These are phyloP conservation scores for Solanum appendiculatum DNA, from an alignment of 257 asterid species.

Conservation along the genomic window DNA sequence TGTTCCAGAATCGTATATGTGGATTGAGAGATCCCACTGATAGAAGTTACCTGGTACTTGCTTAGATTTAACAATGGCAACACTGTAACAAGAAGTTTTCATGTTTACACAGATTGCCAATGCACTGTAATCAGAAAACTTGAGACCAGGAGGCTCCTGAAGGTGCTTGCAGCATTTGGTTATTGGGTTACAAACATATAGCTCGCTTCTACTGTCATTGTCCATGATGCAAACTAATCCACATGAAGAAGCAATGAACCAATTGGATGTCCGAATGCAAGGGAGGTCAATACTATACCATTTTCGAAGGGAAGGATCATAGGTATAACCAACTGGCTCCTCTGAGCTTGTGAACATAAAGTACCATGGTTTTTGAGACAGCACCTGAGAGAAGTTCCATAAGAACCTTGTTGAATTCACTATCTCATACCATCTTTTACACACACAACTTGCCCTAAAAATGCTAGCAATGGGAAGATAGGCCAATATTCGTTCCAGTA, in stretches of 20 bases:
- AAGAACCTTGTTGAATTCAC: conserved; percentile 62
- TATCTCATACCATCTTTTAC: conserved; percentile 79
- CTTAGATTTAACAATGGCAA: conserved; percentile 63
- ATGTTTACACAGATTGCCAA: conserved; percentile 52
- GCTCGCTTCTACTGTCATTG: conserved; percentile 57
- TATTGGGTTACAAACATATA: conserved; percentile 78
- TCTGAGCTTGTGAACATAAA: conserved; percentile 94
- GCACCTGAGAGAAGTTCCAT: conserved; percentile 44
- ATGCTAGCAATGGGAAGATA: conserved; percentile 75
- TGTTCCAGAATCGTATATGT: conserved; percentile 54
- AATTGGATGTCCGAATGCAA: conserved; percentile 52
- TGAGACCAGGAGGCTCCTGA: conserved; percentile 55
- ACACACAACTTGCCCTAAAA: conserved; percentile 71
- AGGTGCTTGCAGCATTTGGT: conserved; percentile 41
- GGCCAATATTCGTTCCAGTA: conserved; percentile 71
- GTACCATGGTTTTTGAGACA: conserved; percentile 80
- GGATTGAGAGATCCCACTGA: conserved; percentile 81
- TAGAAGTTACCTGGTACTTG: conserved; percentile 76
- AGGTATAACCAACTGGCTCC: conserved; percentile 77
- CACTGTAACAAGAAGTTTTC: conserved; percentile 26
- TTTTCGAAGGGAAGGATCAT: conserved; percentile 61
- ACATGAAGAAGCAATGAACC: conserved; percentile 69
- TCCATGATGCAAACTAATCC: conserved; percentile 92
- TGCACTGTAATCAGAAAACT: conserved; percentile 68
- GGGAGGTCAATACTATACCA: conserved; percentile 89